These are phyloP conservation scores for Ganoderma leucocontextum DNA, from an alignment of 1,284 basidiomycete species.

Conservation along the genomic window DNA sequence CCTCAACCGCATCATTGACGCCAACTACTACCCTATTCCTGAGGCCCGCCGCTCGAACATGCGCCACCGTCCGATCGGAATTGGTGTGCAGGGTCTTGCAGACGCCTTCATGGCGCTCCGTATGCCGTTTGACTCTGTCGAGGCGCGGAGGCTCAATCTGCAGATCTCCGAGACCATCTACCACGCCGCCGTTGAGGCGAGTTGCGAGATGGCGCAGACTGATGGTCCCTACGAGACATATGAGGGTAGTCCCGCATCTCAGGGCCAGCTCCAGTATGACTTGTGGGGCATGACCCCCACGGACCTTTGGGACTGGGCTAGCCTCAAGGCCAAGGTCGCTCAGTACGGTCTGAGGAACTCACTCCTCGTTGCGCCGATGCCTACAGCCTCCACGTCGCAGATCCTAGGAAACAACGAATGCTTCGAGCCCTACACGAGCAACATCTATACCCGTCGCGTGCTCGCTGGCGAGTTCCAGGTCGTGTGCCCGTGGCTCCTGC, in stretches of 20 bases:
- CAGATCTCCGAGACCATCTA: constrained; percentile 99
- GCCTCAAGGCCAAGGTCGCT: constrained; percentile 91
- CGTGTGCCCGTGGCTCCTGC: constrained; percentile 97
- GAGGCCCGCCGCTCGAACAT: constrained; percentile 95
- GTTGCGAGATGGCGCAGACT: constrained; percentile 85
- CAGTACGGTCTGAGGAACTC: constrained; percentile 92
- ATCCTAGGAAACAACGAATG: constrained; percentile 99
- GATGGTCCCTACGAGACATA: constrained; percentile 94
- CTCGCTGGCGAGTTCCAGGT: constrained; percentile 99
- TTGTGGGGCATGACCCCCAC: constrained; percentile 95
- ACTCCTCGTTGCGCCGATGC: constrained; percentile 96
- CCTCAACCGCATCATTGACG: constrained; percentile 94
- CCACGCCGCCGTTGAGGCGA: constrained; percentile 93
- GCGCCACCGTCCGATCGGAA: constrained; percentile 97
- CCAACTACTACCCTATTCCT: constrained; percentile 93
- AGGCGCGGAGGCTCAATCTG: constrained; percentile 90
- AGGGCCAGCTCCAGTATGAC: constrained; percentile 94
- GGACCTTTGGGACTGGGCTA: constrained; percentile 94
- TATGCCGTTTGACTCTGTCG: constrained; percentile 93
- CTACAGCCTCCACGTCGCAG: constrained; percentile 98
- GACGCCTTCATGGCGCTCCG: constrained; percentile 98
- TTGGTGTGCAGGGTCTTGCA: constrained; percentile 98
- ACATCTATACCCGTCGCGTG: constrained; percentile 99
- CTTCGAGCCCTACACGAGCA: constrained; percentile 97
- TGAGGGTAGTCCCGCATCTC: constrained; percentile 89